phyloP scores from a whole-genome alignment of 768 basidiomycete genomes.

The Sporobolomyces phaffii region DNA sequence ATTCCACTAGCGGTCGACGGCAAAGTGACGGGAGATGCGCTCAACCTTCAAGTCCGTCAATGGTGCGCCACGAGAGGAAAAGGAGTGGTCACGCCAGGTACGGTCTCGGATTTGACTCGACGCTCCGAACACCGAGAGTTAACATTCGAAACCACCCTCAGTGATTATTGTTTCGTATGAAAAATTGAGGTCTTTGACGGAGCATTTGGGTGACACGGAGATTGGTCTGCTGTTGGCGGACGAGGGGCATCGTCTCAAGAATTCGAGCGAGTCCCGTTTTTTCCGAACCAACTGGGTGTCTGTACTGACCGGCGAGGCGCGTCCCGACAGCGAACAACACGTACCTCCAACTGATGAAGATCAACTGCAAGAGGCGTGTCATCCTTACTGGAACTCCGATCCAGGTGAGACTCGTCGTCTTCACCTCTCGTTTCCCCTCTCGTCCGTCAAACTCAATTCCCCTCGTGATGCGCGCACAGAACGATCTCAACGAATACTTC shows the following conservation, averaged over 20 bases:
- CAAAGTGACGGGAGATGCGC: constrained; percentile 75
- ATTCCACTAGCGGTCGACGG: constrained; percentile 85
- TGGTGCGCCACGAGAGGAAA: constrained; percentile 87
- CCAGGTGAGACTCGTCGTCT: constrained; percentile 56
- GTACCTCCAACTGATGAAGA: constrained; percentile 58
- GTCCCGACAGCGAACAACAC: constrained; percentile 24
- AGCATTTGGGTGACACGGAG: constrained; percentile 66
- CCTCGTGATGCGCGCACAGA: constrained; percentile 54
- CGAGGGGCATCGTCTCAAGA: constrained; percentile 94
- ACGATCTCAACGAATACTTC: constrained; percentile 89
- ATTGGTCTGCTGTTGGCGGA: constrained; percentile 93
- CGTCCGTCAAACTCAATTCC: constrained; percentile 58
- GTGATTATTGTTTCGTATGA: constrained; percentile 99
- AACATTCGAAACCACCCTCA: too few species aligned
- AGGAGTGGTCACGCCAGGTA: constrained; percentile 73
- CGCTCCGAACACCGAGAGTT: too few species aligned
- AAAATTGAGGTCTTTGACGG: constrained; percentile 73
- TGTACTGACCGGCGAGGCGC: too few species aligned
- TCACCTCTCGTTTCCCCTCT: constrained; percentile 80
- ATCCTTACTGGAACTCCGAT: constrained; percentile 96
- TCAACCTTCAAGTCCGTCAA: constrained; percentile 69
- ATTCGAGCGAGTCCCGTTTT: constrained; percentile 66
- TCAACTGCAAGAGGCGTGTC: constrained; percentile 75
- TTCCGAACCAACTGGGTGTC: too few species aligned
- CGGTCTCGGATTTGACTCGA: too few species aligned